Conservation (phyloP, 495 filamentous ascomycete species). For the Cryomyces minteri region DNA sequence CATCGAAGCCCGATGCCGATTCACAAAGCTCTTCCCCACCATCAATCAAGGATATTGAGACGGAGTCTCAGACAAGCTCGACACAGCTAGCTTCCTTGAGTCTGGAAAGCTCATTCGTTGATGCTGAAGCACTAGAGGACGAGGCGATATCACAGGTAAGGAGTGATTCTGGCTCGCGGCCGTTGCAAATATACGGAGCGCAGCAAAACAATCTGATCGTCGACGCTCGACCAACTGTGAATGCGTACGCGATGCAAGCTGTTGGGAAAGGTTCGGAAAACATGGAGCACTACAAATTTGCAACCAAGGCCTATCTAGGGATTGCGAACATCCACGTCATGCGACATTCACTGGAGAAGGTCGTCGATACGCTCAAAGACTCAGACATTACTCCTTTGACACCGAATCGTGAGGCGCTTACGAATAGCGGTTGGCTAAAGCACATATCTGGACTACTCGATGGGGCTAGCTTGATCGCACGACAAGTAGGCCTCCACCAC, state of each 20-base stretch:
- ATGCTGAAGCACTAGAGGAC: conserved; percentile 54
- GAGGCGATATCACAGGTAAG: conserved; percentile 35
- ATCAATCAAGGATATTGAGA: conserved; percentile 28
- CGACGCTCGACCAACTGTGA: conserved; percentile 87
- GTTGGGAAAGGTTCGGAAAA: conserved; percentile 90
- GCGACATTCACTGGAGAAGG: conserved; percentile 75
- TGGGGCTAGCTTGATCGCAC: conserved; percentile 65
- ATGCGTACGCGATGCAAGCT: conserved; percentile 90
- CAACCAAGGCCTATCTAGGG: conserved; percentile 83
- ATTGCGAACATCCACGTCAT: conserved; percentile 99
- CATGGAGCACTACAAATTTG: conserved; percentile 91
- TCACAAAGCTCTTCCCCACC: conserved; percentile 14
- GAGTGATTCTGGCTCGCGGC: conserved; percentile 15
- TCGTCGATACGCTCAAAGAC: conserved; percentile 82
- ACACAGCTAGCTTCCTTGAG: conserved; percentile 1
- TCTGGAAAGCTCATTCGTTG: conserved; percentile 22
- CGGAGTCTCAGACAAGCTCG: conserved; percentile 8
- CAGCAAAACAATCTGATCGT: conserved; percentile 93
- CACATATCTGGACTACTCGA: conserved; percentile 77
- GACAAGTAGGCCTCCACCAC: conserved; percentile 78
- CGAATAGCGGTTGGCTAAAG: conserved; percentile 78
- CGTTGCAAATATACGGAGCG: conserved; percentile 59
- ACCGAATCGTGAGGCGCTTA: conserved; percentile 65
- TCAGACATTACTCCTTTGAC: conserved; percentile 72
- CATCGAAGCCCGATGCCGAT: conserved; percentile 31